Conservation (phyloP, 208 protist species). For the Strigomonas culicis region DNA sequence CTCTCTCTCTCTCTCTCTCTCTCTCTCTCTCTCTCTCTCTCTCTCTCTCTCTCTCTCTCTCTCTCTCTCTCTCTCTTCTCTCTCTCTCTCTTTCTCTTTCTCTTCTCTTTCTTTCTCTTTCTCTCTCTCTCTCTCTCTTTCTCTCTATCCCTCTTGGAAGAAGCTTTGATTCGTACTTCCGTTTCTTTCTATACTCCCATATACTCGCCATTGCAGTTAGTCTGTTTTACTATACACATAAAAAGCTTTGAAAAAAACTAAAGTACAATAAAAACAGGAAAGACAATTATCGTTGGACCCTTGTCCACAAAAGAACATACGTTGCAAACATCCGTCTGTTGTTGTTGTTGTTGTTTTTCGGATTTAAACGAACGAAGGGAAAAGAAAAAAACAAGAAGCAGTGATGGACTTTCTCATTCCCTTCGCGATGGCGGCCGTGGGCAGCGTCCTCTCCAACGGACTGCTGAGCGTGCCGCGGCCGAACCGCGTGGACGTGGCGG, state of each 20-base stretch:
- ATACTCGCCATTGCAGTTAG: not conserved
- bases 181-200: conserved; percentile 5
- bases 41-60: conserved; percentile 5
- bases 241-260: not conserved
- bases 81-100: not conserved
- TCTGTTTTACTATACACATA: not conserved
- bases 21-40: not conserved
- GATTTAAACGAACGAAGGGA: too few relatives aligned
- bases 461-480: conserved; percentile 53
- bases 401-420: conserved; percentile 13
- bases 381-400: not conserved
- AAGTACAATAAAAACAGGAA: conserved; percentile 2
- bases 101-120: conserved; percentile 4
- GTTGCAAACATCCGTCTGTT: too few relatives aligned
- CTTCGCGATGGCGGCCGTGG: conserved; percentile 23
- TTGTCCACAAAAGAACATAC: not conserved
- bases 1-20: not conserved
- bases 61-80: conserved; percentile 1
- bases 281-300: not conserved
- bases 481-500: conserved; percentile 49
- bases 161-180: conserved; percentile 1
- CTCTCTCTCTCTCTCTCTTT: conserved; percentile 12
- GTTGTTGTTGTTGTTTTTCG: too few relatives aligned
- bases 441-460: conserved; percentile 39
- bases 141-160: not conserved